Conservation (phyloP, 257 asterid species). For the Scutellaria minor region DNA sequence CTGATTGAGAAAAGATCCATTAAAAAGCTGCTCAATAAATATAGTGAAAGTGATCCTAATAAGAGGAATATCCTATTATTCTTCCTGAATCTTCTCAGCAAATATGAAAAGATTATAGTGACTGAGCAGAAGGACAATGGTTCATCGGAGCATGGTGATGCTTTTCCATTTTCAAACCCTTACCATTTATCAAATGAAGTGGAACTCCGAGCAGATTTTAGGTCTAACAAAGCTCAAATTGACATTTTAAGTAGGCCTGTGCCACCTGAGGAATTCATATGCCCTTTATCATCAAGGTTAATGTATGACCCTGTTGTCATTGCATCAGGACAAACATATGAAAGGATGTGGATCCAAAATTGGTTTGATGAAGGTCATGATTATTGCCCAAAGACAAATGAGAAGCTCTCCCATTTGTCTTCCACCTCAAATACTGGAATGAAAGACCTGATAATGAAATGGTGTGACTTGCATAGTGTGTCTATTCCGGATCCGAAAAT, state of each 20-base stretch:
- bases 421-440: slow-evolving; percentile 63
- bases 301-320: slow-evolving; percentile 91
- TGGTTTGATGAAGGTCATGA: slow-evolving; percentile 86
- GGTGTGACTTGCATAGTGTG: slow-evolving; percentile 56
- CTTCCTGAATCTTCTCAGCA: slow-evolving; percentile 62
- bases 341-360: slow-evolving; percentile 81
- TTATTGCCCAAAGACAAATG: slow-evolving; percentile 71
- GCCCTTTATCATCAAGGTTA: slow-evolving; percentile 75
- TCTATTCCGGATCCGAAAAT: slow-evolving; percentile 54
- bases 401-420: slow-evolving; percentile 50
- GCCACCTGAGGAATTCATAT: slow-evolving; percentile 72
- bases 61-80: slow-evolving; percentile 64
- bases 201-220: slow-evolving; percentile 43
- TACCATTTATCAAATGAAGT: slow-evolving; percentile 41
- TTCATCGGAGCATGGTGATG: slow-evolving; percentile 40
- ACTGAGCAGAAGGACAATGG: slow-evolving; percentile 44
- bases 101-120: slow-evolving; percentile 54
- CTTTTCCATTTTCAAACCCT: slow-evolving; percentile 39
- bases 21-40: slow-evolving; percentile 54
- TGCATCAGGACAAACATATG: slow-evolving; percentile 85
- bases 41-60: slow-evolving; percentile 46
- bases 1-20: slow-evolving; percentile 76
- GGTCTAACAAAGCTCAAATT: slow-evolving; percentile 42
- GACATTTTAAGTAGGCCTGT: slow-evolving; percentile 43
- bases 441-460: slow-evolving; percentile 62